These are phyloP conservation scores for Daldinia caldariorum DNA, from an alignment of 495 filamentous ascomycete species.

Conservation along the genomic window DNA sequence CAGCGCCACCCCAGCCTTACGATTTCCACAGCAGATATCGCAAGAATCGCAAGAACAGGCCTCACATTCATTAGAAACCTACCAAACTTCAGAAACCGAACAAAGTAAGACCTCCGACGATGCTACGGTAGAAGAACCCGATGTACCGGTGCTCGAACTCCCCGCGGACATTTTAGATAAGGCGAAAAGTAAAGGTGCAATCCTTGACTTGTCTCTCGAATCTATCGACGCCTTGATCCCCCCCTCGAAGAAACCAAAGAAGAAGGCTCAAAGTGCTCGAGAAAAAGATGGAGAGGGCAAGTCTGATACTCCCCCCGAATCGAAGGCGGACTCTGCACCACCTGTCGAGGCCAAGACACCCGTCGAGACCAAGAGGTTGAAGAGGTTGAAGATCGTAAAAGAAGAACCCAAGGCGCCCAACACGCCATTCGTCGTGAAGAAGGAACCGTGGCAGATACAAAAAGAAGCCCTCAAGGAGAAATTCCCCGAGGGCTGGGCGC, in stretches of 20 bases:
- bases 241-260: constrained; percentile 12
- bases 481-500: constrained; percentile 81
- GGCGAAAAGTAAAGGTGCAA: constrained; percentile 41
- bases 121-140: constrained; percentile 11
- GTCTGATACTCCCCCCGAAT: not conserved
- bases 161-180: constrained; percentile 11
- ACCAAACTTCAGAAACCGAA: not conserved
- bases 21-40: constrained; percentile 13
- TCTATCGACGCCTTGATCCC: constrained; percentile 45
- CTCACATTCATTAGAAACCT: not conserved
- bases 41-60: not conserved
- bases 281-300: not conserved
- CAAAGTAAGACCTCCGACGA: not conserved
- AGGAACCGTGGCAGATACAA: constrained; percentile 74
- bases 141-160: not conserved
- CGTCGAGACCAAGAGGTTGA: constrained; percentile 28
- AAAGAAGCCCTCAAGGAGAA: constrained; percentile 75
- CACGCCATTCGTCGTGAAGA: not conserved
- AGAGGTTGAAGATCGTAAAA: constrained; percentile 38
- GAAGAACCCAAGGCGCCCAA: not conserved
- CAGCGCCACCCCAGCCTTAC: constrained; percentile 21
- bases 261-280: constrained; percentile 1
- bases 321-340: constrained; percentile 1
- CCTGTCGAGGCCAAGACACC: constrained; percentile 13
- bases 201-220: constrained; percentile 48